Conservation (phyloP, 345 rosid genomes). For the Abelmoschus esculentus region DNA sequence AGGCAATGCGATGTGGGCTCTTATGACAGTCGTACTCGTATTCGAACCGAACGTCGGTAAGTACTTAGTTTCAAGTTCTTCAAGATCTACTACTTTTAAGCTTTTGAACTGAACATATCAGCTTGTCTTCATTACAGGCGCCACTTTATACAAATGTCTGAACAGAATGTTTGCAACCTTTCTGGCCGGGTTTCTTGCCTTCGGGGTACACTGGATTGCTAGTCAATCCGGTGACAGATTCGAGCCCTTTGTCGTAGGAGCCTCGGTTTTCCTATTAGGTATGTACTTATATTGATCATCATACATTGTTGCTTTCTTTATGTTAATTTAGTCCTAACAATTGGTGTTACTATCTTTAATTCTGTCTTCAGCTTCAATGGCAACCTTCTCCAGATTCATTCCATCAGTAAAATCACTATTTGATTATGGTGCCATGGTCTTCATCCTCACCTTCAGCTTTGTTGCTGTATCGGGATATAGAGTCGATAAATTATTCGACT, state of each 20-base stretch:
- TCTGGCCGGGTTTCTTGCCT: slow-evolving; percentile 38
- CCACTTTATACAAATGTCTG: slow-evolving; percentile 30
- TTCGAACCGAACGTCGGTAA: slow-evolving; percentile 38
- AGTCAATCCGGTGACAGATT: slow-evolving; percentile 24
- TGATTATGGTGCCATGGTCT: slow-evolving; percentile 68
- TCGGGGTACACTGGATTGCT: slow-evolving; percentile 43
- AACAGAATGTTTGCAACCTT: slow-evolving; percentile 35
- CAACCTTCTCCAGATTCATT: slow-evolving; percentile 66
- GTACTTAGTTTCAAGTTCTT: slow-evolving; percentile 9
- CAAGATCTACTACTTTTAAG: not conserved
- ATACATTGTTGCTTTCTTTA: not conserved
- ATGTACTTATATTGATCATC: slow-evolving; percentile 6
- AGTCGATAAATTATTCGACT: slow-evolving; percentile 40
- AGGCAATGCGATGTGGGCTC: slow-evolving; percentile 49
- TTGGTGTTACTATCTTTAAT: not conserved
- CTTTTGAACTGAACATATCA: slow-evolving; percentile 1
- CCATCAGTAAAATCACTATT: slow-evolving; percentile 59
- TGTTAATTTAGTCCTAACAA: not conserved
- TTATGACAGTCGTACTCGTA: slow-evolving; percentile 48
- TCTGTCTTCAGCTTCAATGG: slow-evolving; percentile 44
- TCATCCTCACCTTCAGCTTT: slow-evolving; percentile 70
- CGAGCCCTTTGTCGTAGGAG: slow-evolving; percentile 30
- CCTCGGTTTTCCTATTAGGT: slow-evolving; percentile 38
- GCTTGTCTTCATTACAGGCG: slow-evolving; percentile 22
- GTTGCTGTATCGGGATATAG: slow-evolving; percentile 62